A percentile compares a stretch with the other conserved stretches of the same genome.
Evolutionary conservation across 129 eudicot genomes (phyloP).

Genomic region (Cynara cardunculus): DNA sequence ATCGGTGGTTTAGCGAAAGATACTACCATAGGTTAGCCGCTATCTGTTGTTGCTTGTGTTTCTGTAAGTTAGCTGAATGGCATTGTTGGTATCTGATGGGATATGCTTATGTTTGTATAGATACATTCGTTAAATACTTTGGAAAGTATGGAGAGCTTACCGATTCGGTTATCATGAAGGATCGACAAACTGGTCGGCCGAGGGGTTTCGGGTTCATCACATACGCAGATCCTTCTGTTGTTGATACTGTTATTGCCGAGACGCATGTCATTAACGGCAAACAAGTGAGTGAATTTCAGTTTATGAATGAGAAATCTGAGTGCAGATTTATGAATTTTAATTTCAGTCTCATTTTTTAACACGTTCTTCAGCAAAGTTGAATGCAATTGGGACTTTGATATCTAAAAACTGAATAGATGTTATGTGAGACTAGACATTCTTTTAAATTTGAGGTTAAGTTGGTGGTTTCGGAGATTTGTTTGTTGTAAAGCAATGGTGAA

Average conservation of each 20-base stretch:
- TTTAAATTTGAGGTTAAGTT: background rate
- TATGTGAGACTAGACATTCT: too few species aligned
- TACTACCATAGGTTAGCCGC: constrained; percentile 45
- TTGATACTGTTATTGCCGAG: constrained; percentile 62
- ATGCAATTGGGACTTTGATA: background rate
- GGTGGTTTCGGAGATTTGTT: background rate
- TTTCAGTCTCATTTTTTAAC: background rate
- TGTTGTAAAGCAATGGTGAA: background rate
- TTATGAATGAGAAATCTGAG: background rate
- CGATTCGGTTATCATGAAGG: constrained; percentile 72
- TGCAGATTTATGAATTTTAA: background rate
- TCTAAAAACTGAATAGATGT: background rate
- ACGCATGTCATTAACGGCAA: constrained; percentile 65
- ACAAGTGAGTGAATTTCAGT: constrained; percentile 38
- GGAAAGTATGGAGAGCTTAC: constrained; percentile 71
- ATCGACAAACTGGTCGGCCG: constrained; percentile 58
- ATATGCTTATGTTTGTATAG: constrained; percentile 20
- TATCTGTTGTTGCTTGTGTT: background rate
- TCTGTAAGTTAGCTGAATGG: background rate
- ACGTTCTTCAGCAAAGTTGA: background rate
- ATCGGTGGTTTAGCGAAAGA: constrained; percentile 72
- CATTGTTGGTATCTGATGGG: background rate
- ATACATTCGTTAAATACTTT: constrained; percentile 54
- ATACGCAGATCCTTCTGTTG: constrained; percentile 65
- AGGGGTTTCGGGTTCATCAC: constrained; percentile 78